A percentile compares a stretch with the other conserved stretches of the same genome.
phyloP scores from a whole-genome alignment of 768 basidiomycete genomes.

The Symmetrospora coprosmae region DNA sequence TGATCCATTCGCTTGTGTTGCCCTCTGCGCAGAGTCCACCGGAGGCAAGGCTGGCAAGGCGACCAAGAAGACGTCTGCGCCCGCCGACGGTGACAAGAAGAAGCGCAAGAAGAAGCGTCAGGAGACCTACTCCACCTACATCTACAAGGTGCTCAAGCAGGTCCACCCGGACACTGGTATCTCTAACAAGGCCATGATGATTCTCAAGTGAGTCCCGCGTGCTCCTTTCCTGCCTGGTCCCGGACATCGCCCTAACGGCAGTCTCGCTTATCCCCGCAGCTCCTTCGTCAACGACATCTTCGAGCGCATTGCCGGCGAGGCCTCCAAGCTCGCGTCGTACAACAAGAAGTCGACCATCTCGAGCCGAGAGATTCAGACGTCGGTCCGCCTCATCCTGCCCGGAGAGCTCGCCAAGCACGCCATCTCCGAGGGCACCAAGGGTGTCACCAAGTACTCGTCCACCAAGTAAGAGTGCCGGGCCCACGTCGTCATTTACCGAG shows the following conservation, averaged over 20 bases:
- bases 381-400: slow-evolving; percentile 91
- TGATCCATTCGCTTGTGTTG: neutral
- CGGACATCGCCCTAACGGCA: neutral
- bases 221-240: neutral
- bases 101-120: slow-evolving; percentile 21
- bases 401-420: slow-evolving; percentile 81
- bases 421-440: slow-evolving; percentile 83
- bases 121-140: slow-evolving; percentile 30
- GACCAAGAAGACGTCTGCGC: slow-evolving; percentile 26
- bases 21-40: slow-evolving; percentile 18
- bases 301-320: slow-evolving; percentile 43
- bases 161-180: slow-evolving; percentile 98
- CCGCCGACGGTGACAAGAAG: slow-evolving; percentile 45
- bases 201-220: slow-evolving; percentile 26
- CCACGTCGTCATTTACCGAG: too few relatives aligned
- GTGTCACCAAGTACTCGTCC: slow-evolving; percentile 24
- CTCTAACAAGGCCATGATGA: slow-evolving; percentile 53
- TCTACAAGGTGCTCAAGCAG: slow-evolving; percentile 41
- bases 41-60: slow-evolving; percentile 29
- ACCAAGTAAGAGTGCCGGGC: slow-evolving; percentile 13
- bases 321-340: slow-evolving; percentile 71
- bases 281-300: slow-evolving; percentile 37
- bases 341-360: slow-evolving; percentile 99
- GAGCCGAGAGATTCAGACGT: slow-evolving; percentile 94
- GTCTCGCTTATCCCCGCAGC: too few relatives aligned